phyloP scores from a whole-genome alignment of 1,139 yeast genomes.

The Nakaseomyces glabratus region DNA sequence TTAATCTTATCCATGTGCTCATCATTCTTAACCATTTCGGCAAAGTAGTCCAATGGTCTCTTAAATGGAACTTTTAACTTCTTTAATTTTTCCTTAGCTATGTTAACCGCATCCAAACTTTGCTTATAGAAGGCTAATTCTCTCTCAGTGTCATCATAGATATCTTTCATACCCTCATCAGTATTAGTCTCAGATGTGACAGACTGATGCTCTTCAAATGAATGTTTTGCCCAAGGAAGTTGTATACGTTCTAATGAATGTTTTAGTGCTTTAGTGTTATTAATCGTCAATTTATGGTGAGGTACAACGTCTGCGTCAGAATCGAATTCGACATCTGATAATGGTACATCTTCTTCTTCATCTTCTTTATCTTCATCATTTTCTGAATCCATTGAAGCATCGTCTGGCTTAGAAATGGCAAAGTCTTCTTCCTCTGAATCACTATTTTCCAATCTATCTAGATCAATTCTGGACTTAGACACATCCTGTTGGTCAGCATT shows the following conservation, averaged over 20 bases:
- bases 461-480: slow-evolving; percentile 34
- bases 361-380: slow-evolving; percentile 38
- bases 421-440: slow-evolving; percentile 37
- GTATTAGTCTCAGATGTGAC: slow-evolving; percentile 52
- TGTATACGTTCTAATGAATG: slow-evolving; percentile 60
- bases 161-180: slow-evolving; percentile 67
- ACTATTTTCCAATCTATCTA: slow-evolving; percentile 51
- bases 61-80: slow-evolving; percentile 76
- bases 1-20: slow-evolving; percentile 96
- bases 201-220: slow-evolving; percentile 79
- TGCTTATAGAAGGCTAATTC: slow-evolving; percentile 83
- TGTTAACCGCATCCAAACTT: slow-evolving; percentile 74
- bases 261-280: slow-evolving; percentile 60
- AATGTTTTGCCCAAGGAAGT: slow-evolving; percentile 61
- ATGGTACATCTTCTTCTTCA: slow-evolving; percentile 58
- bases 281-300: slow-evolving; percentile 74
- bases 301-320: slow-evolving; percentile 88
- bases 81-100: slow-evolving; percentile 56
- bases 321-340: slow-evolving; percentile 72
- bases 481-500: slow-evolving; percentile 25
- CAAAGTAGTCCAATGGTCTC: slow-evolving; percentile 92
- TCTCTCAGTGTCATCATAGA: slow-evolving; percentile 89
- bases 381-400: slow-evolving; percentile 36
- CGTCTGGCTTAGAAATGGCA: slow-evolving; percentile 39
- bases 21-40: slow-evolving; percentile 97